phyloP scores from a whole-genome alignment of 192 early-diverging fungal genomes.

The Gryganskiella cystojenkinii region DNA sequence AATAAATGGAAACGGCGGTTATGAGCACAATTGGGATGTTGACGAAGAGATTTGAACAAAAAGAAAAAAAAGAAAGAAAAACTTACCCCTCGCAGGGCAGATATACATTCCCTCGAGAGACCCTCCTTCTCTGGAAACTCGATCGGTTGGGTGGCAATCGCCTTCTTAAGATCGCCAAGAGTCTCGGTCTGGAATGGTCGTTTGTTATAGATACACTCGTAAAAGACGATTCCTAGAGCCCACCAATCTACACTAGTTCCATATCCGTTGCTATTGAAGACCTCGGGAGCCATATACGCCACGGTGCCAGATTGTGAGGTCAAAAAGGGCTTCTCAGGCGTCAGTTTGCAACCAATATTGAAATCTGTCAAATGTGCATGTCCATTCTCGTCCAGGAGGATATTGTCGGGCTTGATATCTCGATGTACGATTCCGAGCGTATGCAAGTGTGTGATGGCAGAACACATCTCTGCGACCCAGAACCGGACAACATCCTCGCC shows the following conservation, averaged over 20 bases:
- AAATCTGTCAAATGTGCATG: conserved; percentile 96
- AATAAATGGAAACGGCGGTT: too few relatives aligned
- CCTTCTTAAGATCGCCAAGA: conserved; percentile 67
- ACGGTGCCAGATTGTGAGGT: conserved; percentile 90
- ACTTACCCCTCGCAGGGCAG: conserved; percentile 75
- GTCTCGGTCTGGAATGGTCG: conserved; percentile 79
- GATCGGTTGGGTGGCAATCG: conserved; percentile 72
- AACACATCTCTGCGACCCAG: conserved; percentile 91
- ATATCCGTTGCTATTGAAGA: conserved; percentile 78
- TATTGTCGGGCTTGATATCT: conserved; percentile 96
- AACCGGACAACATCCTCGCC: conserved; percentile 84
- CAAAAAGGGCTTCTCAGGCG: conserved; percentile 68
- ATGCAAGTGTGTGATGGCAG: conserved; percentile 87
- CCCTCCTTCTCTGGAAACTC: conserved; percentile 68
- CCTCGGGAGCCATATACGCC: conserved; percentile 92
- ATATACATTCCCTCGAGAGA: conserved; percentile 74
- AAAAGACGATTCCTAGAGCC: conserved; percentile 91
- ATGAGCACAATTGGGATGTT: background rate
- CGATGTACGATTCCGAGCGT: conserved; percentile 84
- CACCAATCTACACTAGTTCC: conserved; percentile 93
- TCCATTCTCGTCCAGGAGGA: conserved; percentile 78
- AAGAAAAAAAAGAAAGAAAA: background rate
- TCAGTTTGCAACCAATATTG: conserved; percentile 88
- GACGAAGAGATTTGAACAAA: background rate
- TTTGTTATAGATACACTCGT: conserved; percentile 82